Conservation (phyloP, 148 eudicot species). For the Silene conica region DNA sequence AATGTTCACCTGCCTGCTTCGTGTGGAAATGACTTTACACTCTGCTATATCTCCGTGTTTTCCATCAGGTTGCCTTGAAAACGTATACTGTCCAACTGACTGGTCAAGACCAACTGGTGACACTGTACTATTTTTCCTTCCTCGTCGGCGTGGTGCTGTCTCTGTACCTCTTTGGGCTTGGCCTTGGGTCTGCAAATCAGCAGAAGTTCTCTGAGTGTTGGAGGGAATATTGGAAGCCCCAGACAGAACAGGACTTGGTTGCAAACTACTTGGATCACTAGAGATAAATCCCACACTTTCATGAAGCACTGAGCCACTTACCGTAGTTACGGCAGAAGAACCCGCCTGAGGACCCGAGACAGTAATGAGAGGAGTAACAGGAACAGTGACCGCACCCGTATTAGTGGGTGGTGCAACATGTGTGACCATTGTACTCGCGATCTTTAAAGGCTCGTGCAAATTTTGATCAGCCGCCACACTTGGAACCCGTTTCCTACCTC, state of each 20-base stretch:
- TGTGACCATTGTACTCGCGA: slow-evolving; percentile 9
- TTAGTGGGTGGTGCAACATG: slow-evolving; percentile 27
- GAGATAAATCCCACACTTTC: slow-evolving; percentile 27
- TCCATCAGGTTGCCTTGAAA: slow-evolving; percentile 33
- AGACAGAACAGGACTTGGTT: slow-evolving; percentile 19
- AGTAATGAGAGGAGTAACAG: slow-evolving; percentile 35
- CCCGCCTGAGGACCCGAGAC: slow-evolving; percentile 28
- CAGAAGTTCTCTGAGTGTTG: slow-evolving; percentile 26
- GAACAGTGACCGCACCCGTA: slow-evolving; percentile 26
- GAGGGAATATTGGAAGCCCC: slow-evolving; percentile 29
- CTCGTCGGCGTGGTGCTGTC: slow-evolving; percentile 59
- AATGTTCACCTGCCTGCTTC: slow-evolving; percentile 33
- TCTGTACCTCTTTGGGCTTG: slow-evolving; percentile 41
- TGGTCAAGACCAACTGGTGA: slow-evolving; percentile 28
- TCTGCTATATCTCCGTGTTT: slow-evolving; percentile 30
- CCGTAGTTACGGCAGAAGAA: slow-evolving; percentile 26
- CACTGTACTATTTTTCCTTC: slow-evolving; percentile 45
- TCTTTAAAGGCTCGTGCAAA: slow-evolving; percentile 23
- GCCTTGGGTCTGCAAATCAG: slow-evolving; percentile 33
- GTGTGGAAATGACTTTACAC: slow-evolving; percentile 38
- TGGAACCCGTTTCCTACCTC: slow-evolving; percentile 51
- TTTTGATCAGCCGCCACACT: slow-evolving; percentile 32
- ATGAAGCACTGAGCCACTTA: slow-evolving; percentile 27
- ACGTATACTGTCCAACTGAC: slow-evolving; percentile 31
- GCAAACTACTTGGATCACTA: slow-evolving; percentile 19